Base-by-base conservation (phyloP, 2,329 filamentous ascomycete species). In the Aspergillus versicolor region DNA sequence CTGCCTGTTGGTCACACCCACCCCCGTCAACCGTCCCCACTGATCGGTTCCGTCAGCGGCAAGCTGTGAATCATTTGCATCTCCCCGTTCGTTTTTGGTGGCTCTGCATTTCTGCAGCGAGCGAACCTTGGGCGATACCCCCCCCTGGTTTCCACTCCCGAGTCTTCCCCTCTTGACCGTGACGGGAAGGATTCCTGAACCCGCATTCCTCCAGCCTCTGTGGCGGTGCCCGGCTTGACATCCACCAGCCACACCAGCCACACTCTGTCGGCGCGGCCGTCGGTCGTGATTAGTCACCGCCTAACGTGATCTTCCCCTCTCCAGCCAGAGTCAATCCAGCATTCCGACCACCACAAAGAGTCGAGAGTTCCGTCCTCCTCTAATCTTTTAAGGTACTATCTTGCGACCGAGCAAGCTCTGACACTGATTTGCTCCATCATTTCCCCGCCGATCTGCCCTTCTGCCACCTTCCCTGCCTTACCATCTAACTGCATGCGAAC, bases 401-500 rank as follows among this genome's bases (percentile, higher is more conserved):
- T 42, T 59, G 58, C 57, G 59, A 61, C 63, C 61, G 56, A 45
- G 42, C 55, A 60, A 64, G 58, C 62, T 63, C 54, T 60, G 52
- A 59, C 61, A 64, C 60, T 63, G 62, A 66, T 64, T 66, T 64
- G 62, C 60, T 67, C 66, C 58, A 62, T 65, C 57, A 54, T 62
- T 63, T 61, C 63, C 51, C 67, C 63, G 66, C 63, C 60, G 67
- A 68, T 71, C 67, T 63, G 66, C 63, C 51, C 59, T 65, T 50
- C 65, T 63, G 60, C 65, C 68, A 63, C 66, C 67, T 69, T 62
- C 62, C 51, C 65, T 64, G 63, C 62, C 63, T 63, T 66, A 62
- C 57, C 59, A 64, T 60, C 62, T 37, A 47, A 62, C 67, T 70
- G 67, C 67, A 70, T 69, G 66, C 66, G 63, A 65, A 64, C 59